Evolutionary conservation across 805 yeast species (phyloP), one percentile per base, ranked within the genome.

Genomic region (Vanderwaltozyma polyspora): DNA sequence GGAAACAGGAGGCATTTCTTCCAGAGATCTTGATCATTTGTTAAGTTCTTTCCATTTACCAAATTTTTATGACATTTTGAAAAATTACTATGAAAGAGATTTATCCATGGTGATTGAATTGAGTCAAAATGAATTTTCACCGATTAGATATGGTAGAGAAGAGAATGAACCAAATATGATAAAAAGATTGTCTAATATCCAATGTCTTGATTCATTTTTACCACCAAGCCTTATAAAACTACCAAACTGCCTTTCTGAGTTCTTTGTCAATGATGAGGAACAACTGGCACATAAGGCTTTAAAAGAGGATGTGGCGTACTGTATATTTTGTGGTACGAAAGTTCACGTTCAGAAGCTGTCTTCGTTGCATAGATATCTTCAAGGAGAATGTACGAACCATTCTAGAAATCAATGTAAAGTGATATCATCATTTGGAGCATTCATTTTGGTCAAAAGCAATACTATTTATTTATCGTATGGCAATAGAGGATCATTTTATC

Each of bases 331-430:
- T 59, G 91, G 86, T 1, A 59, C 62, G 9, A 65, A 76, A 6
- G 66, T 83, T 16, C 76, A 76, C 41, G 59, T 76, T n/a, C 95
- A 87, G 48, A 73, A 62, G 40, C 55, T 63, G 27, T 70, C 75
- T 13, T 36, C 48, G 7, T 22, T 45, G 19, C 65, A 70, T 33
- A 77, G 76, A 0, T 68, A 66, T 28, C 55, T 57, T 4, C 57
- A 62, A 14, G 97, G 97, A 0, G 84, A 85, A 42, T 89, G 97
- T 52, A 80, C 79, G 13, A 66, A 72, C 31, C 97, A 89, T 54
- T 64, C 60, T 37, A 57, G 64, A 33, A 66, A 70, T 52, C 78
- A 76, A 39, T 81, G 93, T 50, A 32, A 37, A n/a, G 34, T 42
- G 10, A 40, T 29, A 6, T 40, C 51, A 5, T 36, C 43, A 3